Percentiles rank a stretch among this genome's conserved stretches.
Conservation (phyloP, 164 flowering plant species). For the Malania oleifera region DNA sequence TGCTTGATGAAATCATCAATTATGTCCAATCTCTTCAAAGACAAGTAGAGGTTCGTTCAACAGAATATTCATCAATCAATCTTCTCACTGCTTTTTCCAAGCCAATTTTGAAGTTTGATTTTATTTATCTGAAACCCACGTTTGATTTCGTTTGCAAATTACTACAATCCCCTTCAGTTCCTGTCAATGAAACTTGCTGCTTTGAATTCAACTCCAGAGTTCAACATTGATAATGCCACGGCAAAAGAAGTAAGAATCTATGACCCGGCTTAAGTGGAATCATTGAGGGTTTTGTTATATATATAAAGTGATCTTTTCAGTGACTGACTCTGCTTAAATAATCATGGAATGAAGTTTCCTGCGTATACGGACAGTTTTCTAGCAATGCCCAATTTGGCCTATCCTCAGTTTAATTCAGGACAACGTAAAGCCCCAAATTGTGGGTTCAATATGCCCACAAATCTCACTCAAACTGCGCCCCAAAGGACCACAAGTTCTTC, state of each 20-base stretch:
- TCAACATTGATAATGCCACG: conserved; percentile 15
- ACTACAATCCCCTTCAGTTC: conserved; percentile 18
- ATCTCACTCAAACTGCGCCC: conserved; percentile 10
- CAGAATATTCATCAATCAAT: background rate
- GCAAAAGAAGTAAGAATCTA: conserved; percentile 17
- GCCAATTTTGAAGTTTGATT: background rate
- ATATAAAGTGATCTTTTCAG: background rate
- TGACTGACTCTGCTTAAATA: conserved; percentile 5
- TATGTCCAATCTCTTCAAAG: conserved; percentile 33
- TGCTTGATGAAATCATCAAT: conserved; percentile 42
- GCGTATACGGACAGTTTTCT: conserved; percentile 18
- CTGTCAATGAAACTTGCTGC: conserved; percentile 37
- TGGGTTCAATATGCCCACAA: conserved; percentile 2
- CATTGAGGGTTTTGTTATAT: no score
- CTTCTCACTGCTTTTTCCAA: background rate
- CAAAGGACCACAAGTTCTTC: conserved; percentile 12
- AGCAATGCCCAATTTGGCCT: conserved; percentile 12
- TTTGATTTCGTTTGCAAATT: no score
- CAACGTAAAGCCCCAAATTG: conserved; percentile 8
- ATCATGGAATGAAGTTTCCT: conserved; percentile 18
- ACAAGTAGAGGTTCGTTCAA: conserved; percentile 34
- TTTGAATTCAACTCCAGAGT: conserved; percentile 21
- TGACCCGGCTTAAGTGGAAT: no score
- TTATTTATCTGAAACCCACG: no score
- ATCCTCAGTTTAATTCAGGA: conserved; percentile 12